Conservation (phyloP, 345 rosid genomes). For the Camelina sativa region DNA sequence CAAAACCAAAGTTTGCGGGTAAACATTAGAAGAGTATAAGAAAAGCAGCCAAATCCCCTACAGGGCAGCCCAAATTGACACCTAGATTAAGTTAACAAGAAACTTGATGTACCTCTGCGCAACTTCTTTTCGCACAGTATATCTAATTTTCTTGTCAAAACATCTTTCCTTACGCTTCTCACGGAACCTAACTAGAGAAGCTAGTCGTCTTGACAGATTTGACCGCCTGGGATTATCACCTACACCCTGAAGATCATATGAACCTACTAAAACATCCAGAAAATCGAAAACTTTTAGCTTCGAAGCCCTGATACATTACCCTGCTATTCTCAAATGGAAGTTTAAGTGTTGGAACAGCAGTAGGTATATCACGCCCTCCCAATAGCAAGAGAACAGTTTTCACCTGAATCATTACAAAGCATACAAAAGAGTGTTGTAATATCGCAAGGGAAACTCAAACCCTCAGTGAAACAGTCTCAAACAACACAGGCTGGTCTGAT, state of each 20-base stretch:
- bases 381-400: background rate
- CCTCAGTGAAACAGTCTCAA: background rate
- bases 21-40: background rate
- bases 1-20: background rate
- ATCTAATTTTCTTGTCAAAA: constrained; percentile 7
- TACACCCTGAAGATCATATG: background rate
- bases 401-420: background rate
- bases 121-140: constrained; percentile 8
- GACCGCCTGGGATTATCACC: background rate
- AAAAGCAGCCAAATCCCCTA: background rate
- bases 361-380: constrained; percentile 11
- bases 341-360: background rate
- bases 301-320: background rate
- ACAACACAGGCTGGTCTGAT: background rate
- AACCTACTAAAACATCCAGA: background rate
- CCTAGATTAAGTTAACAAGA: background rate
- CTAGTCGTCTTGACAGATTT: background rate
- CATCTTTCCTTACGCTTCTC: background rate
- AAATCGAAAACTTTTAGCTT: background rate
- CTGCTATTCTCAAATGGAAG: background rate
- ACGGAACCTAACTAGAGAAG: constrained; percentile 3
- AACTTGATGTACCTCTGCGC: background rate
- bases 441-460: background rate
- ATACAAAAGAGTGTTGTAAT: background rate
- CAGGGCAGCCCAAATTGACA: background rate